Conservation (phyloP, 192 early-diverging fungal genomes). For the Backusella luteola region DNA sequence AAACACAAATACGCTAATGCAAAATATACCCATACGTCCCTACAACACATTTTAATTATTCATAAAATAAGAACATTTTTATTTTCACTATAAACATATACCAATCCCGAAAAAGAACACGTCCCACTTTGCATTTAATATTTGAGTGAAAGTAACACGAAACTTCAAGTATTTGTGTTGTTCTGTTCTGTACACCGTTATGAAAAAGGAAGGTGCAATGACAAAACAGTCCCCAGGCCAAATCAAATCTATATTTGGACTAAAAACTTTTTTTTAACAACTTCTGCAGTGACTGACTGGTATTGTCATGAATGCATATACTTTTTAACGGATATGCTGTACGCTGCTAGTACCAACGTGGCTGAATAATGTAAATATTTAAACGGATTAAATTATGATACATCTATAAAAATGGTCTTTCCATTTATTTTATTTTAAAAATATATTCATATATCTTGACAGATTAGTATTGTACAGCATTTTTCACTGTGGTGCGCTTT, state of each 20-base stretch:
- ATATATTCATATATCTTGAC: not conserved
- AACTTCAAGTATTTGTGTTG: constrained; percentile 4
- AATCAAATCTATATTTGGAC: not conserved
- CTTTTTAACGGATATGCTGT: not conserved
- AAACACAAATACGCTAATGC: not conserved
- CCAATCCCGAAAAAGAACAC: not conserved
- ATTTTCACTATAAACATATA: not conserved
- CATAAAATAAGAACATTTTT: not conserved
- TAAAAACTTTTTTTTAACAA: not conserved
- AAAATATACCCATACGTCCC: not conserved
- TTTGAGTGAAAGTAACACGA: not conserved
- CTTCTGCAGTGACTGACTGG: not conserved
- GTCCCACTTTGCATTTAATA: not conserved
- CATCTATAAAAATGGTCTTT: not conserved
- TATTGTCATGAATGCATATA: not conserved
- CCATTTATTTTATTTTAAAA: not conserved
- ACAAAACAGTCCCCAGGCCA: constrained; percentile 5
- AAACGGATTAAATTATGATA: not conserved
- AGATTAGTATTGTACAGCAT: not conserved
- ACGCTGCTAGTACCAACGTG: not conserved
- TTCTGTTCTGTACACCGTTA: not conserved
- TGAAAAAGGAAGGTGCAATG: constrained; percentile 8
- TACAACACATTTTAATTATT: not conserved
- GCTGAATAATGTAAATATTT: not conserved
- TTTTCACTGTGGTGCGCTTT: not conserved